Percentiles rank a stretch among this genome's conserved stretches.
phyloP scores from a whole-genome alignment of 345 rosid species.

The Heritiera littoralis region DNA sequence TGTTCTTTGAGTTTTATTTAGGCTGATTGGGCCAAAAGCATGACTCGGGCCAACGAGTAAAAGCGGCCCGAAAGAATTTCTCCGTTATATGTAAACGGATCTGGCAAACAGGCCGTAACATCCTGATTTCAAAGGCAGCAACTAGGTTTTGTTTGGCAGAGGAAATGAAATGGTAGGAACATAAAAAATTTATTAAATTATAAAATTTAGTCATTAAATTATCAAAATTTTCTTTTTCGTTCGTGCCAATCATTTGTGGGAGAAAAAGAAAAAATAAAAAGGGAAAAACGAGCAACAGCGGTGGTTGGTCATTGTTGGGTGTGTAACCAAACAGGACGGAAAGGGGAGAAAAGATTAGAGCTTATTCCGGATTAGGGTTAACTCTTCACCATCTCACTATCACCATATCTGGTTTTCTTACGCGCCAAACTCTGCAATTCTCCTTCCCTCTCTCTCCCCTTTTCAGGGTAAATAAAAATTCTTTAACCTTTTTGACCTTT shows the following conservation, averaged over 20 bases:
- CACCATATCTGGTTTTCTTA: slow-evolving; percentile 15
- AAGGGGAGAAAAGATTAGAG: neutral
- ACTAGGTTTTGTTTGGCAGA: too few relatives aligned
- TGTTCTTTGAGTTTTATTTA: too few relatives aligned
- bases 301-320: slow-evolving; percentile 16
- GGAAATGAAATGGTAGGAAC: too few relatives aligned
- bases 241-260: too few relatives aligned
- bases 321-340: slow-evolving; percentile 55
- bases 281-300: neutral
- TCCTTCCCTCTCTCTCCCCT: neutral
- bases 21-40: too few relatives aligned
- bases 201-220: too few relatives aligned
- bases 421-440: slow-evolving; percentile 50
- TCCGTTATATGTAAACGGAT: too few relatives aligned
- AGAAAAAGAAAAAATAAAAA: neutral
- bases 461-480: neutral
- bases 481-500: neutral
- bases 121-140: neutral
- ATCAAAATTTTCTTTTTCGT: too few relatives aligned
- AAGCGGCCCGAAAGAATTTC: too few relatives aligned
- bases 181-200: too few relatives aligned
- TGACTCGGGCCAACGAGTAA: too few relatives aligned
- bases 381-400: slow-evolving; percentile 29
- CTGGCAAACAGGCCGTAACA: neutral
- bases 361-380: slow-evolving; percentile 63